These are phyloP conservation scores for Chalciporus sp. DNA, from an alignment of 1,284 basidiomycete genomes.

Conservation along the genomic window DNA sequence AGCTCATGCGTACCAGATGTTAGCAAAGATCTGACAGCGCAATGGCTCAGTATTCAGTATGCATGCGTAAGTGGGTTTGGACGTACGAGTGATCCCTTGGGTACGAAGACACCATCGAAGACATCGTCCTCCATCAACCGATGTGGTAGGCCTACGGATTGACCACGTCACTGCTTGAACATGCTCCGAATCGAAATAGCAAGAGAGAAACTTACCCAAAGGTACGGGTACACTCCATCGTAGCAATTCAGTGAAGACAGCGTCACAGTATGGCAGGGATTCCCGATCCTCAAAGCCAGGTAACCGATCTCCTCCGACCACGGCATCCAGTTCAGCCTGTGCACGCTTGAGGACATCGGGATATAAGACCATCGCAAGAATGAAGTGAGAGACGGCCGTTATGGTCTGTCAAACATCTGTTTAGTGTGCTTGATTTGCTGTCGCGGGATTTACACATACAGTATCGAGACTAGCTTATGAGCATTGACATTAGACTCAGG, in stretches of 20 bases:
- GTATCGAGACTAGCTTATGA: constrained; percentile 56
- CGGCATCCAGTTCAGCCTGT: constrained; percentile 58
- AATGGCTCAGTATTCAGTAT: constrained; percentile 1
- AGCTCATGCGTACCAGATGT: constrained; percentile 45
- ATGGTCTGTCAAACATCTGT: constrained; percentile 40
- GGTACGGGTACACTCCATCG: constrained; percentile 57
- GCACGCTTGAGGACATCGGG: constrained; percentile 52
- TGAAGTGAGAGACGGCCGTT: constrained; percentile 51
- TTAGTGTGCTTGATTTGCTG: not conserved
- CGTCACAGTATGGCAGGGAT: constrained; percentile 51
- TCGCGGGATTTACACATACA: constrained; percentile 36
- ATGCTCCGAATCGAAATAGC: not conserved
- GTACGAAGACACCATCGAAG: constrained; percentile 47
- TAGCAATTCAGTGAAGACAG: constrained; percentile 47
- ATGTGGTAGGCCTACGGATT: constrained; percentile 44
- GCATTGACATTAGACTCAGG: not conserved
- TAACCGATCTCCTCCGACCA: constrained; percentile 50
- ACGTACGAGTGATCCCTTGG: constrained; percentile 47
- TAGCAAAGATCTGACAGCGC: constrained; percentile 37
- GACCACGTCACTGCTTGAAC: not conserved
- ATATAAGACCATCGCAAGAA: constrained; percentile 60
- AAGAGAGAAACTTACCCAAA: constrained; percentile 41
- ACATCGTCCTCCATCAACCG: constrained; percentile 50
- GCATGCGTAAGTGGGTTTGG: constrained; percentile 1
- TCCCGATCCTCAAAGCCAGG: constrained; percentile 53